A percentile compares a stretch with the other conserved stretches of the same genome.
Evolutionary conservation across 352 stramenopile genomes (phyloP).

Genomic region (Globisporangium echinulatum): DNA sequence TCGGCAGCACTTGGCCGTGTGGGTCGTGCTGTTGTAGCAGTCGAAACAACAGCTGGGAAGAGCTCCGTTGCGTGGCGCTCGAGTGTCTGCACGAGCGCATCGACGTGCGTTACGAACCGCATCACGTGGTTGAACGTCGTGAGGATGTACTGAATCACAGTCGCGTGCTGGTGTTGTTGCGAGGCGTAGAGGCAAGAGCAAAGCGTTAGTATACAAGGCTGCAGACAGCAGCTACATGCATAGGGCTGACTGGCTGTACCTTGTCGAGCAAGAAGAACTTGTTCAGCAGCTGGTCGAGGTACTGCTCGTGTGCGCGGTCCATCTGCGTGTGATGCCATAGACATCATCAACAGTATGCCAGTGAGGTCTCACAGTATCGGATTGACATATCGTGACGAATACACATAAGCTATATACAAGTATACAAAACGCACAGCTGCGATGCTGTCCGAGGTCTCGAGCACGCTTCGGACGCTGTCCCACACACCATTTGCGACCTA

Average conservation of each 20-base stretch:
- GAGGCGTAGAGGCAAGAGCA: too few relatives aligned
- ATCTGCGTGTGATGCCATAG: conserved; percentile 30
- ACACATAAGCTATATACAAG: background rate
- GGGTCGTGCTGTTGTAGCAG: background rate
- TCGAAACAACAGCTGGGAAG: background rate
- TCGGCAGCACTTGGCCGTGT: too few relatives aligned
- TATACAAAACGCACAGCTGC: conserved; percentile 4
- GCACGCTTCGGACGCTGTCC: conserved; percentile 11
- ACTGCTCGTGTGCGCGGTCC: conserved; percentile 48
- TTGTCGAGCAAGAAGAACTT: conserved; percentile 71
- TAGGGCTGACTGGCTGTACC: conserved; percentile 18
- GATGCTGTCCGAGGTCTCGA: conserved; percentile 20
- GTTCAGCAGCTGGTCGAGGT: conserved; percentile 56
- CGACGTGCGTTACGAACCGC: conserved; percentile 42
- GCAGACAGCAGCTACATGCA: too few relatives aligned
- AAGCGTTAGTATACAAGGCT: background rate
- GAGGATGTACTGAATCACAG: conserved; percentile 63
- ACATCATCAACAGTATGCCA: background rate
- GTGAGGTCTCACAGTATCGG: too few relatives aligned
- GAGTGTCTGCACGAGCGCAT: conserved; percentile 41
- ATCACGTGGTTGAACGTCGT: conserved; percentile 74
- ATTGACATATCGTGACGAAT: conserved; percentile 5
- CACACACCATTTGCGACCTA: conserved; percentile 24
- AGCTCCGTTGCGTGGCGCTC: conserved; percentile 26
- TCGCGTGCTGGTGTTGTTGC: conserved; percentile 28